Evolutionary conservation across 2,329 filamentous ascomycete genomes (phyloP), one percentile per base, ranked within the genome.

Genomic region (Cladosporium sp.): DNA sequence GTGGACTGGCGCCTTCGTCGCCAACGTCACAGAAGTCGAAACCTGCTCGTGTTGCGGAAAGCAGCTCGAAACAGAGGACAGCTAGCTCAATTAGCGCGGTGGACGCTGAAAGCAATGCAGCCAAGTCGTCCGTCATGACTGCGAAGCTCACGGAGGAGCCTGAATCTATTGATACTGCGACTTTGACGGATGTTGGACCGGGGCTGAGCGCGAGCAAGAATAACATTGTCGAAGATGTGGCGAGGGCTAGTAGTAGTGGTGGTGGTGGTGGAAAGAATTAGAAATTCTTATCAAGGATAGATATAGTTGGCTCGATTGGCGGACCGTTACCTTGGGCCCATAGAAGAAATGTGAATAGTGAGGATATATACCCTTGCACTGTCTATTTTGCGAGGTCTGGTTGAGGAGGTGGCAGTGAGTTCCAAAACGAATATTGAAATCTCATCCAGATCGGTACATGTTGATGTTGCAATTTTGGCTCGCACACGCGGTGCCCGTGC

Each of bases 1-100:
- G 76, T 36, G 76, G 76, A 12, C 63, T 78, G 10, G 65, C 62
- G 4, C 69, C 67, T 5, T 62, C 51, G 1, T 63, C 64, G 9
- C 64, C 66, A 17, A 56, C 56, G 13, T 52, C 57, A 4, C 42
- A 40, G 7, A 58, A 54, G 59, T 57, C 53, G 35, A 36, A 39
- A 35, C 47, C 56, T n/a, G 34, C 58, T 42, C 57, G 59, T 15
- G 58, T 28, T 35, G 49, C 19, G 28, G 56, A 12, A 55, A 58
- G 24, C 52, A 60, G 8, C 55, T 56, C 24, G 2, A 25, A 36
- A 7, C 34, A 44, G 24, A 53, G 47, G 19, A 34, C 54, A 9
- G 51, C 59, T 3, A 56, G 56, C n/a, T 42, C 55, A 10, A 66
- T 62, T 34, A 32, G 61, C 3, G 63, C 61, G 0, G 64, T 62